A percentile compares a stretch with the other conserved stretches of the same genome.
These are phyloP conservation scores for Telopea speciosissima DNA, from an alignment of 177 flowering plant species.

Conservation along the genomic window DNA sequence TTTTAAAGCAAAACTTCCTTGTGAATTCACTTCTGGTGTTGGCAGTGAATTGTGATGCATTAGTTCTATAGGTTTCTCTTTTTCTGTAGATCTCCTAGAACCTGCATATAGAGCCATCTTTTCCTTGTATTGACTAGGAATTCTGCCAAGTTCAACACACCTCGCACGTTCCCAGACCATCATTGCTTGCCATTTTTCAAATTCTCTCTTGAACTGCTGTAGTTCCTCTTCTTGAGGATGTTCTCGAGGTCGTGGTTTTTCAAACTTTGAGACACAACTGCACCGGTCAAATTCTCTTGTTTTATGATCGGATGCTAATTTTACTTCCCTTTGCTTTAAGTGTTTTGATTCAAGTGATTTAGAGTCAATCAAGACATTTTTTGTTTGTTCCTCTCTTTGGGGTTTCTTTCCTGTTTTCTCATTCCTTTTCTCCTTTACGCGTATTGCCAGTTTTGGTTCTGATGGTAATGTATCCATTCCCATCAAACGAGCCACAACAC, in stretches of 20 bases:
- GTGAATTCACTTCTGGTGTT: constrained; percentile 14
- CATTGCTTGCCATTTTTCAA: constrained; percentile 93
- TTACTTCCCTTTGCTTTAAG: constrained; percentile 23
- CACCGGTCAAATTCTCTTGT: constrained; percentile 23
- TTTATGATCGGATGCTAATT: constrained; percentile 13
- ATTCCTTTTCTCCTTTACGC: constrained; percentile 30
- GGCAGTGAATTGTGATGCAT: constrained; percentile 7
- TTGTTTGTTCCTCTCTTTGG: constrained; percentile 26
- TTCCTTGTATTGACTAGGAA: constrained; percentile 37
- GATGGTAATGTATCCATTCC: constrained; percentile 70
- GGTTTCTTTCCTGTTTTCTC: constrained; percentile 17
- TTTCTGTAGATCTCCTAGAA: constrained; percentile 13
- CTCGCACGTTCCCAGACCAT: constrained; percentile 60
- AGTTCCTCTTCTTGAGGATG: constrained; percentile 98
- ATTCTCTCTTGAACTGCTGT: constrained; percentile 91
- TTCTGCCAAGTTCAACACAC: constrained; percentile 35
- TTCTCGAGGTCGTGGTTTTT: constrained; percentile 52
- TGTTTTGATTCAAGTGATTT: constrained; percentile 30
- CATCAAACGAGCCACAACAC: constrained; percentile 90
- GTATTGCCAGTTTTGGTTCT: constrained; percentile 34
- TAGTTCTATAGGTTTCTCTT: constrained; percentile 25
- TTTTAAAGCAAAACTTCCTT: constrained; percentile 21
- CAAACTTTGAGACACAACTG: constrained; percentile 20
- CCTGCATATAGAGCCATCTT: constrained; percentile 36
- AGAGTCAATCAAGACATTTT: constrained; percentile 24